Conservation (phyloP, 2,329 filamentous ascomycete species). For the Hypoxylon sp. region DNA sequence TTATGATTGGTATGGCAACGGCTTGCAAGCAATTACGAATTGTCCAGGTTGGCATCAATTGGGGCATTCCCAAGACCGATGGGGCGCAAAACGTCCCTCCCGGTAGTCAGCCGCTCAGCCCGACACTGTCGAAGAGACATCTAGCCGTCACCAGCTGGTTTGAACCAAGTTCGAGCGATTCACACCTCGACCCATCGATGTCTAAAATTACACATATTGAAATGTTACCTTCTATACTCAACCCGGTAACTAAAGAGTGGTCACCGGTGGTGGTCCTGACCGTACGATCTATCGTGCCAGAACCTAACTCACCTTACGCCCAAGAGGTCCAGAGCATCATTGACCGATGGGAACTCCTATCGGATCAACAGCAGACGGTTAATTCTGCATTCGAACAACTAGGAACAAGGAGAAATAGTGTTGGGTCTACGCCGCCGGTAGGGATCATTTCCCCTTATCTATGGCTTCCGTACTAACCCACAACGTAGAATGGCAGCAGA, state of each 20-base stretch:
- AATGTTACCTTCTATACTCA: slow-evolving; percentile 75
- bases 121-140: slow-evolving; percentile 67
- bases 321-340: slow-evolving; percentile 79
- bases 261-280: slow-evolving; percentile 75
- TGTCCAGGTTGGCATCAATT: slow-evolving; percentile 79
- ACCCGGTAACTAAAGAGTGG: slow-evolving; percentile 68
- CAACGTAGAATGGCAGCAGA: slow-evolving; percentile 45
- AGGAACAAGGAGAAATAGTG: slow-evolving; percentile 70
- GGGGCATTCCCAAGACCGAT: slow-evolving; percentile 71
- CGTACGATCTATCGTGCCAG: slow-evolving; percentile 74
- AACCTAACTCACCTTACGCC: slow-evolving; percentile 67
- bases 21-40: slow-evolving; percentile 79
- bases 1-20: slow-evolving; percentile 77
- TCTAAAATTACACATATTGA: slow-evolving; percentile 79
- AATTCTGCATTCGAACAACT: slow-evolving; percentile 85
- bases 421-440: slow-evolving; percentile 46
- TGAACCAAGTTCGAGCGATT: slow-evolving; percentile 59
- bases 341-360: slow-evolving; percentile 84
- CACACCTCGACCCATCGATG: slow-evolving; percentile 63
- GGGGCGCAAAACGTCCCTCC: slow-evolving; percentile 65
- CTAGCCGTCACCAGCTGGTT: slow-evolving; percentile 70
- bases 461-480: slow-evolving; percentile 31
- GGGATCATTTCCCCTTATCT: slow-evolving; percentile 13
- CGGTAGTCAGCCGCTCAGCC: slow-evolving; percentile 61
- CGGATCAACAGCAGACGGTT: slow-evolving; percentile 72